Conservation (phyloP, 208 protist genomes). For the Trypanosoma scelopori region DNA sequence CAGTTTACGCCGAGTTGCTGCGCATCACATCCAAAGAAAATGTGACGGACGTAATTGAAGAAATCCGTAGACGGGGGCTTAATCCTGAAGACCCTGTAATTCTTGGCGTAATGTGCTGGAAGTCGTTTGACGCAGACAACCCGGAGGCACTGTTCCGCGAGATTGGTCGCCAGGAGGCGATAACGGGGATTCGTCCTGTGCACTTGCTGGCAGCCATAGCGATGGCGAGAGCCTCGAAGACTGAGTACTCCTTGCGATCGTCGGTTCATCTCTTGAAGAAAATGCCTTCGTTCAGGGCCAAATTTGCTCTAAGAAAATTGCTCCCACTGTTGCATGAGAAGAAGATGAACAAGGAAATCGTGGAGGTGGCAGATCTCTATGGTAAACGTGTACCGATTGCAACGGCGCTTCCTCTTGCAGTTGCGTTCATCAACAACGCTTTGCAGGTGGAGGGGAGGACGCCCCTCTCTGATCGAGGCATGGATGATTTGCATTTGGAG, state of each 20-base stretch:
- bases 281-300: conserved; percentile 24
- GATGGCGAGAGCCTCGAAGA: conserved; percentile 35
- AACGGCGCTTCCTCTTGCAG: conserved; percentile 41
- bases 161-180: conserved; percentile 56
- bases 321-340: conserved; percentile 65
- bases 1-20: conserved; percentile 74
- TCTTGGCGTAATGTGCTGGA: conserved; percentile 50
- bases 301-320: conserved; percentile 45
- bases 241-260: conserved; percentile 35
- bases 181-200: conserved; percentile 48
- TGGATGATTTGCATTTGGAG: conserved; percentile 18
- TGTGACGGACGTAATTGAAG: conserved; percentile 48
- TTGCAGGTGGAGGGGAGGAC: conserved; percentile 43
- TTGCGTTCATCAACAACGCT: conserved; percentile 81
- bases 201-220: conserved; percentile 50
- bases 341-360: conserved; percentile 64
- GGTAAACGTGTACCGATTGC: conserved; percentile 34
- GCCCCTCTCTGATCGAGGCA: conserved; percentile 44
- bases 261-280: conserved; percentile 44
- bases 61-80: conserved; percentile 66
- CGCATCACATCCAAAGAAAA: conserved; percentile 44
- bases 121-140: conserved; percentile 45
- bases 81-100: conserved; percentile 74
- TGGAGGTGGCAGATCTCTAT: conserved; percentile 57
- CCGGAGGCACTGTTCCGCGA: conserved; percentile 59